Percentiles rank a stretch among this genome's conserved stretches.
These are phyloP conservation scores for Ottelia alismoides DNA, from an alignment of 106 monocot genomes.

Conservation along the genomic window DNA sequence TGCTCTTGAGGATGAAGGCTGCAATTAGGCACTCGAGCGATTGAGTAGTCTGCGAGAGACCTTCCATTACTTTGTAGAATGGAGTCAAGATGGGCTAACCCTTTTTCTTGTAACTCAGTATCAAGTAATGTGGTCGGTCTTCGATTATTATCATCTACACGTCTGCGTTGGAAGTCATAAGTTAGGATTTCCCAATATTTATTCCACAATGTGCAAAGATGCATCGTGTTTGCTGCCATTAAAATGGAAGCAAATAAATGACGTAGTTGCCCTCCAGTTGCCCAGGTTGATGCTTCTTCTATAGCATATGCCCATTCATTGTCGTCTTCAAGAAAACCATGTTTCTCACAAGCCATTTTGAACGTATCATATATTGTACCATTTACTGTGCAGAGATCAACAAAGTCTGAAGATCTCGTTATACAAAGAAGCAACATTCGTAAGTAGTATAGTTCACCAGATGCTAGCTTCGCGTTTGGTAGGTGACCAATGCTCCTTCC, in stretches of 20 bases:
- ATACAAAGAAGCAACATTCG: slow-evolving; percentile 9
- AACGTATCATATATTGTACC: slow-evolving; percentile 1
- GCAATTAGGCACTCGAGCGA: too few relatives aligned
- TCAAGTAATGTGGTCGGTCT: not conserved
- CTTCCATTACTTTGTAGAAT: not conserved
- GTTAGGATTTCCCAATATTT: slow-evolving; percentile 1
- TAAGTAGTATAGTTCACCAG: slow-evolving; percentile 1
- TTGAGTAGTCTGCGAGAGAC: not conserved
- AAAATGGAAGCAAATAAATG: slow-evolving; percentile 10
- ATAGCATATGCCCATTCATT: slow-evolving; percentile 2
- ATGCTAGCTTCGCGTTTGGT: not conserved
- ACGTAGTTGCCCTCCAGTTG: slow-evolving; percentile 5
- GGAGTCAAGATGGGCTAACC: not conserved
- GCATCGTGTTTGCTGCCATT: not conserved
- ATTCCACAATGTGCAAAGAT: not conserved
- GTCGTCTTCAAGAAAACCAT: slow-evolving; percentile 11
- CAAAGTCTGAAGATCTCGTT: slow-evolving; percentile 2
- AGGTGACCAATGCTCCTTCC: not conserved
- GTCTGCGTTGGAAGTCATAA: not conserved
- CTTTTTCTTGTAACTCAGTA: not conserved
- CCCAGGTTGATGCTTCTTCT: not conserved
- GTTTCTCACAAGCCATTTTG: slow-evolving; percentile 9
- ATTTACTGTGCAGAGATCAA: slow-evolving; percentile 12
- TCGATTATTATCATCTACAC: not conserved
- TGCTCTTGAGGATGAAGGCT: not conserved